These are phyloP conservation scores for Silene conica DNA, from an alignment of 148 eudicot genomes.

Conservation along the genomic window DNA sequence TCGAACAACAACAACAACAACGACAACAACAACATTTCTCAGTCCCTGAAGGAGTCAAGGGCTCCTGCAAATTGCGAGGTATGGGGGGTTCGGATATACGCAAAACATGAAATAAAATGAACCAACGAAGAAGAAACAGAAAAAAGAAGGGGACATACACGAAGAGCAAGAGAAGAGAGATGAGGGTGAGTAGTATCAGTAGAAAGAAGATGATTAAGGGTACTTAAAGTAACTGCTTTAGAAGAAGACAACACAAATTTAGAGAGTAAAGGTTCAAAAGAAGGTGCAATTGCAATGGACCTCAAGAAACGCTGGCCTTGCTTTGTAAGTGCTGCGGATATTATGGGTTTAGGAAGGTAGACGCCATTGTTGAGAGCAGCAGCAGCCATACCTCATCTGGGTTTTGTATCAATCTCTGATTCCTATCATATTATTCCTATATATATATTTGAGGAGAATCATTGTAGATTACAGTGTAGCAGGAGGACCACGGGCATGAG, in stretches of 20 bases:
- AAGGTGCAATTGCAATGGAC: constrained; percentile 34
- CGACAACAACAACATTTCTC: no score
- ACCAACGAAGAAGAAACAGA: background rate
- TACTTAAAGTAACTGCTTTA: constrained; percentile 52
- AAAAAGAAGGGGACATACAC: constrained; percentile 38
- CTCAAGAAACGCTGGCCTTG: constrained; percentile 61
- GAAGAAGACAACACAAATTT: constrained; percentile 63
- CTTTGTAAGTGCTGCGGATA: constrained; percentile 42
- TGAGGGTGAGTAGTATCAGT: constrained; percentile 38
- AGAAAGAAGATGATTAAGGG: constrained; percentile 68
- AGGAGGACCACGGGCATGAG: no score
- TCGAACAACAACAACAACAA: no score
- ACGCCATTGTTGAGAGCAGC: background rate
- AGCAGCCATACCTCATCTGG: background rate
- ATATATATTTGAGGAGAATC: no score
- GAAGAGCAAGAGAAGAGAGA: constrained; percentile 52
- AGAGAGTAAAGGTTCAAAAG: constrained; percentile 39
- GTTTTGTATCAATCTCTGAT: background rate
- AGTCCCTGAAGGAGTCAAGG: no score
- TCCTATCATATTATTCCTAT: no score
- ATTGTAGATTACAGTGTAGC: no score
- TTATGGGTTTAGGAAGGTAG: background rate
- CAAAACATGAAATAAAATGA: background rate
- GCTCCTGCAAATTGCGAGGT: no score
- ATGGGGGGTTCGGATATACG: background rate